phyloP scores from a whole-genome alignment of 805 yeast genomes.

The Lipomyces sp. region DNA sequence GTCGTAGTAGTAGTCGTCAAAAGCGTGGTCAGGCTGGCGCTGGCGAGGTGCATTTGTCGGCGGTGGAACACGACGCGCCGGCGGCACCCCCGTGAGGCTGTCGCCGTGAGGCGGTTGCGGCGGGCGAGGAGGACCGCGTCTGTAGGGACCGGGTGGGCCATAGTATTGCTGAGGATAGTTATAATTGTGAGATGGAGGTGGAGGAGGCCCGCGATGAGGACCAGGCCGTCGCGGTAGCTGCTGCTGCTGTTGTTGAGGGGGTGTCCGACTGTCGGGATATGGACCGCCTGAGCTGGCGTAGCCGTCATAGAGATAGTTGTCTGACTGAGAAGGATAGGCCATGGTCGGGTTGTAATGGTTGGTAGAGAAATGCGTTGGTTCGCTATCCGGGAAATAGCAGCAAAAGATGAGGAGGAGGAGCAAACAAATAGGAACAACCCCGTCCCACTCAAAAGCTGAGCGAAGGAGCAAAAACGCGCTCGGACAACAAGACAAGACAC shows the following conservation, averaged over 20 bases:
- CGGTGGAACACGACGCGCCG: neutral
- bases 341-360: neutral
- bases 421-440: no score
- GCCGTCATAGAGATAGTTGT: neutral
- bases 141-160: slow-evolving; percentile 1
- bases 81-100: neutral
- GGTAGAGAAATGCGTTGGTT: no score
- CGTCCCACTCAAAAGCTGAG: no score
- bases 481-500: no score
- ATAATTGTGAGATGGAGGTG: neutral
- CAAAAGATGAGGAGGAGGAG: no score
- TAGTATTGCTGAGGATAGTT: slow-evolving; percentile 2
- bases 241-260: no score
- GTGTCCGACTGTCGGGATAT: neutral
- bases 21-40: neutral
- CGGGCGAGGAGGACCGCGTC: slow-evolving; percentile 1
- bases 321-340: neutral
- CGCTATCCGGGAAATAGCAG: no score
- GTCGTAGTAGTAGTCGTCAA: slow-evolving; percentile 15
- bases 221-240: neutral
- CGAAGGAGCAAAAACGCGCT: no score
- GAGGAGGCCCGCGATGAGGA: neutral
- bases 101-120: neutral
- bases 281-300: neutral
- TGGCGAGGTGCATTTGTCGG: neutral